Evolutionary conservation across 2,329 filamentous ascomycete species (phyloP), one percentile per base, ranked within the genome.

Genomic region (Fusarium chaquense): DNA sequence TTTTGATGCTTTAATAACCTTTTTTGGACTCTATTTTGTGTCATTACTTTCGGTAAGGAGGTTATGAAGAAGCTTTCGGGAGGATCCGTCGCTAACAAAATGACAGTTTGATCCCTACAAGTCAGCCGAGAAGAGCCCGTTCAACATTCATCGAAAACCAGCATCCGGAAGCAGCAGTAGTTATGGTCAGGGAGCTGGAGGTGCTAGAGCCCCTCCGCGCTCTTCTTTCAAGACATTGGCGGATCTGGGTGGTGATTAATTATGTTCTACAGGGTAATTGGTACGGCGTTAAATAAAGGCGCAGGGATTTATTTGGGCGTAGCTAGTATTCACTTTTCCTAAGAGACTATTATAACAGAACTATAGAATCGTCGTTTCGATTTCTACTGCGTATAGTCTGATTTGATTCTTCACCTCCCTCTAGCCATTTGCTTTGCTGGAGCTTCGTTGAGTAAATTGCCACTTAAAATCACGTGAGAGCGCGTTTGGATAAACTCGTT

Each of bases 21-120:
- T 90, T 65, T 80, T 90, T 46, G 89, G 87, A 16, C 78, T 91
- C 6, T 91, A 91, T 75, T 77, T 91, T 44, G 82, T 83, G 10
- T 89, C 87, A 6, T 78, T 91, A n/a, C 84, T 91, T 70, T 85
- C 87, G 76, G 87, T 85, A 81, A 18, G 41, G 3, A 26, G 59
- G 86, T 83, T 54, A 35, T 46, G 33, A 20, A 63, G 68, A 28
- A 50, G 5, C 16, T 16, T 13, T 24, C 54, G 22, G 52, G 20
- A 40, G 11, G 24, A 10, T 28, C 26, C 9, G 50, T 67, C 55
- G 54, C 74, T 80, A 66, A 79, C 72, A 57, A 20, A 50, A 40
- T 54, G 24, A 30, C 58, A 89, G 84, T 83, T 90, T 57, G 89
- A 91, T 74, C 85, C 87, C 0, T 89, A 89, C 77, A 86, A 85